Base-by-base conservation (phyloP, 139 green algal species). In the Picochlorum sp. region DNA sequence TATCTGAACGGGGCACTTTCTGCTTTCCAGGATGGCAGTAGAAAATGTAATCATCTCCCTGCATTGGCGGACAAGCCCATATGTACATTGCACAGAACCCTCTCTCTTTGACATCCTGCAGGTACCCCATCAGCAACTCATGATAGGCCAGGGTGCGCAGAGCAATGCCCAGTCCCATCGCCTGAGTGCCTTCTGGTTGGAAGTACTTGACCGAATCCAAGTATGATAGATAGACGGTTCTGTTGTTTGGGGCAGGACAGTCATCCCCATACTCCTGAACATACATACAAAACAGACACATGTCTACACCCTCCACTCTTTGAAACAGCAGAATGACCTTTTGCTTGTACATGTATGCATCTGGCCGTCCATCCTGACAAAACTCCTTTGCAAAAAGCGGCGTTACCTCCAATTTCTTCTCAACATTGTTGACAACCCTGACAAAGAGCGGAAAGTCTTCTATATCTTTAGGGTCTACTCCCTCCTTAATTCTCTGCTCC, bases 201-300 rank as follows among this genome's bases (percentile, higher is more conserved):
- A 99, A 96, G 82, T 99, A 97, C 76, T 96, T 97, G 65, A 99
- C 86, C 6, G 73, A 89, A 80, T 99, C 94, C 49, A 99, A 83
- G 84, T 99, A 99, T 57, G 83, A 92, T 8, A 98, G 84, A 82
- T 99, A 98, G 20, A 95, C 84, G 4, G 47, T 41, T 26, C 58
- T 69, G 11, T 63, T 67, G 88, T 99, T 99, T 68, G 94, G 93
- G 34, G 63, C 65, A 1, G 82, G 66, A 68, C 80, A 90, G 44
- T 97, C 81, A 18, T 79, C 69, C 32, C 85, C 91, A 69, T 96
- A 99, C 78, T 99, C 94, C 64, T 99, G 90, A 28, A 95, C 73
- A 77, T 96, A 96, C 82, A 98, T 89, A 71, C 82, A 90, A 75
- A 94, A 97, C 24, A 99, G 72, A 72, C 82, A 91, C 18, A 97